Percentiles rank a stretch among this genome's conserved stretches.
phyloP scores from a whole-genome alignment of 2,329 filamentous ascomycete species.

The Nectriaceae sp. region DNA sequence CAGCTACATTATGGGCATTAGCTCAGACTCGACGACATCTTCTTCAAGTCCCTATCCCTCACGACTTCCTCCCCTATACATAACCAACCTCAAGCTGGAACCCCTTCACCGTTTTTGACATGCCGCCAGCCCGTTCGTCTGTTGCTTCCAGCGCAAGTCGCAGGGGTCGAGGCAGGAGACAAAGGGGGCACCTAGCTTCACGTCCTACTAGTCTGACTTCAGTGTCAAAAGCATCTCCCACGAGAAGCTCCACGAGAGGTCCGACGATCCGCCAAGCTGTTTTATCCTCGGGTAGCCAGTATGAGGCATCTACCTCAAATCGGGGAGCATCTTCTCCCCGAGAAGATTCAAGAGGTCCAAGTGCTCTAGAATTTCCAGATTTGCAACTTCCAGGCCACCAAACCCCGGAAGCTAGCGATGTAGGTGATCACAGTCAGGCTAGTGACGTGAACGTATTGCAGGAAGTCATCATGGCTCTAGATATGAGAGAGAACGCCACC shows the following conservation, averaged over 20 bases:
- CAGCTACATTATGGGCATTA: too few relatives aligned
- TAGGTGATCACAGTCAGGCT: neutral
- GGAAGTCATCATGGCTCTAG: conserved; percentile 79
- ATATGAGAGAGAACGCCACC: conserved; percentile 68
- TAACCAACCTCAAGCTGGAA: too few relatives aligned
- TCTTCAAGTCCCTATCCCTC: too few relatives aligned
- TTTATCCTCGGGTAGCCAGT: too few relatives aligned
- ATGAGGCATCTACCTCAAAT: too few relatives aligned
- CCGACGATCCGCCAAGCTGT: too few relatives aligned
- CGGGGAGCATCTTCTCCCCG: too few relatives aligned
- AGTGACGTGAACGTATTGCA: neutral
- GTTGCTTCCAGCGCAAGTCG: conserved; percentile 8
- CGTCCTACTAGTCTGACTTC: conserved; percentile 6
- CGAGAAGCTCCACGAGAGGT: neutral
- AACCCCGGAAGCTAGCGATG: neutral
- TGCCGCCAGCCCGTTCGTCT: conserved; percentile 14
- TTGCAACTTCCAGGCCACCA: neutral
- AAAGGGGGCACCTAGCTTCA: neutral
- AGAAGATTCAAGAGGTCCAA: too few relatives aligned
- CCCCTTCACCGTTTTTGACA: too few relatives aligned
- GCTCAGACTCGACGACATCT: too few relatives aligned
- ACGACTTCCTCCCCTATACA: too few relatives aligned
- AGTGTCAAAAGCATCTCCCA: conserved; percentile 9
- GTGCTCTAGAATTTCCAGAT: neutral
- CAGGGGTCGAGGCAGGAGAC: conserved; percentile 6